Evolutionary conservation across 192 early-diverging fungal genomes (phyloP), one percentile per base, ranked within the genome.

Genomic region (Pecoramyces ruminantium): DNA sequence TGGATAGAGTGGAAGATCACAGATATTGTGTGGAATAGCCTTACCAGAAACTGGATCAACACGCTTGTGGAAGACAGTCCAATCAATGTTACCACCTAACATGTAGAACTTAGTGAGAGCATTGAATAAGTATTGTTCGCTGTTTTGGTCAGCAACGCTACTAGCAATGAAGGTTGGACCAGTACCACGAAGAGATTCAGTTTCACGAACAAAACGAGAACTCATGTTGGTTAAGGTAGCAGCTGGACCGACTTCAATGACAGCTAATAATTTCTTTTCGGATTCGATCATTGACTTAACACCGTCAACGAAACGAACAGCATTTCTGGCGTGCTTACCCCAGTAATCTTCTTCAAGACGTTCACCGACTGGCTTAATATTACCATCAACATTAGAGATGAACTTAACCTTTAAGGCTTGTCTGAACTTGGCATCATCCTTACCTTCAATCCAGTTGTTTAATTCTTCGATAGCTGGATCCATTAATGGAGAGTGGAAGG

Each of bases 401-500:
- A 67, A 67, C 17, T n/a, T 67, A n/a, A 67, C 51, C 51, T 67
- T 67, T n/a, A 67, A 67, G 0, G 17, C 6, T 67, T 67, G 51
- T 67, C 51, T 67, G 51, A 67, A 67, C 9, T 67, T 25, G 4
- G 2, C 21, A n/a, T 67, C 51, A 67, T 67, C 25, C 51, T 67
- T 67, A 8, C 25, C 18, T 67, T 67, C 51, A 67, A 67, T 67
- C 51, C 51, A 67, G 8, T n/a, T 6, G 9, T 67, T n/a, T 67
- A 67, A 67, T 67, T 67, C 51, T 25, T n/a, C 25, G 9, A 67
- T 21, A n/a, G 51, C 51, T 67, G 51, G 51, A 9, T 80, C 78
- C 80, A 85, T 85, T 30, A 85, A 34, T 77, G 84, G 84, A 14
- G 84, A 42, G 39, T 85, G 84, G 84, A 85, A 85, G 13, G 84